A percentile compares a stretch with the other conserved stretches of the same genome.
These are phyloP conservation scores for Blastocrithidia nonstop DNA, from an alignment of 208 protist species.

Conservation along the genomic window DNA sequence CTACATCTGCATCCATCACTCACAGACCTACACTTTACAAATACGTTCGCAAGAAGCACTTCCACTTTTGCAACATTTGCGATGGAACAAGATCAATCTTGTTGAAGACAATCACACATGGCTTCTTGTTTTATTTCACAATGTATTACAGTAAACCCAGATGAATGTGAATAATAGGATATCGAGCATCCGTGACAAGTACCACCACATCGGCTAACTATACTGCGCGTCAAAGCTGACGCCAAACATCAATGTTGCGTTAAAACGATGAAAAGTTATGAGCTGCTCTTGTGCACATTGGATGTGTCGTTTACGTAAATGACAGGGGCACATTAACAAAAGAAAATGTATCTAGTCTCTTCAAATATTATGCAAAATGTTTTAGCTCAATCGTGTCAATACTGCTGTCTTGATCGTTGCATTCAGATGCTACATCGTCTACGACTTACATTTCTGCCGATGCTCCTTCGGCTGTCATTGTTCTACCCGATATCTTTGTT, in stretches of 20 bases:
- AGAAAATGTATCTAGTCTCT: too few relatives aligned
- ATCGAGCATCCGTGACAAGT: conserved; percentile 89
- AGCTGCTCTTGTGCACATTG: too few relatives aligned
- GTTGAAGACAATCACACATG: conserved; percentile 91
- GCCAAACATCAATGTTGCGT: conserved; percentile 96
- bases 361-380: too few relatives aligned
- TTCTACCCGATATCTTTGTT: too few relatives aligned
- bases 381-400: too few relatives aligned
- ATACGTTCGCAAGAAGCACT: conserved; percentile 42
- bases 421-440: too few relatives aligned
- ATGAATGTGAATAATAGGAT: conserved; percentile 91
- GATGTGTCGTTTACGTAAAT: too few relatives aligned
- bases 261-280: conserved; percentile 91
- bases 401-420: too few relatives aligned
- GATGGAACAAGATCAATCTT: conserved; percentile 85
- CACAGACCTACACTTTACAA: conserved; percentile 26
- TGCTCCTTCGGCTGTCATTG: too few relatives aligned
- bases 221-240: conserved; percentile 95
- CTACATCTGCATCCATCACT: conserved; percentile 2
- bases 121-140: conserved; percentile 52
- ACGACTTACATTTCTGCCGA: too few relatives aligned
- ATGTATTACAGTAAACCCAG: conserved; percentile 87
- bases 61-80: conserved; percentile 43
- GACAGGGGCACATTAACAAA: too few relatives aligned
- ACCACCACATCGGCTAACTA: conserved; percentile 92